Evolutionary conservation across 257 asterid species (phyloP), one percentile per base, ranked within the genome.

Genomic region (Buddleja alternifolia): DNA sequence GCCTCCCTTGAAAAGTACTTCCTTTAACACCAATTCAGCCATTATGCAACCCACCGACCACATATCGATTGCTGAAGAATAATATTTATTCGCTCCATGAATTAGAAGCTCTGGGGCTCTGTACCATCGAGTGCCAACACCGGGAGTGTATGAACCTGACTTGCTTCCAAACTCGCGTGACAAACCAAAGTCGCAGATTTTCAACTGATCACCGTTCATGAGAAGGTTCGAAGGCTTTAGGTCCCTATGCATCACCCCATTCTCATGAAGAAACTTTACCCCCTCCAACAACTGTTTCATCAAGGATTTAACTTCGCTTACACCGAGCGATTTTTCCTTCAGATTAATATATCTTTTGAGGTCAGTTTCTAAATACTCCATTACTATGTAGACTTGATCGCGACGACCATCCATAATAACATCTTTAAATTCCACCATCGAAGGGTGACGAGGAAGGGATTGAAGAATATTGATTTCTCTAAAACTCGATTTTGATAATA

Each of bases 191-290:
- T 71, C 75, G 6, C 75, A 60, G 2, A 71, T 71, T 6, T 71
- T 71, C 63, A 71, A 50, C 10, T 14, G 8, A 0, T 10, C 23
- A 11, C 7, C 1, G 3, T 82, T 80, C 1, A 75, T 69, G 51
- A 82, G 87, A 6, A 52, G 29, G 59, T 15, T 70, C 3, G 62
- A 5, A 0, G 75, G 60, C 59, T 70, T 70, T 6, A 70, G 6
- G 19, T 69, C 74, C 5, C 74, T 25, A 3, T 69, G 74, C 63
- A 69, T 45, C 23, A 69, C 53, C 44, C 58, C 21, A 3, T 60
- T 70, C 21, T 70, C 37, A 29, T 60, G 69, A 25, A 60, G 63
- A 70, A 34, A 51, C n/a, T 39, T 40, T 25, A 60, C 60, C 6
- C 75, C 69, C 12, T 42, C 44, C 15, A 70, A 21, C 12, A 70